Base-by-base conservation (phyloP, 257 asterid genomes). In the Solanum pinnatisectum region DNA sequence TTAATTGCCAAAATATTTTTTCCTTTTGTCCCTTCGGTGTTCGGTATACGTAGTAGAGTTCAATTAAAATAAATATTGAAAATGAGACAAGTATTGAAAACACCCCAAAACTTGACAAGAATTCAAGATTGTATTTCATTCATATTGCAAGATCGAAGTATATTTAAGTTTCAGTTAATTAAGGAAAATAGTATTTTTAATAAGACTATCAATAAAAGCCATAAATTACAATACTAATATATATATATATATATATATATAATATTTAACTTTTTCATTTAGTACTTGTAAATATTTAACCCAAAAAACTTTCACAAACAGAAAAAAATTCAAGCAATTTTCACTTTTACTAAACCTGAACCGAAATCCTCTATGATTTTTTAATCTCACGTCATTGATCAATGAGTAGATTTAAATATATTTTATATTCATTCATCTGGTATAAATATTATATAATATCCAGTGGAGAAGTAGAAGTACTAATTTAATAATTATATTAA, bases 31-130 rank as follows among this genome's bases (percentile, higher is more conserved):
- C 11, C 0, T 8, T 59, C 0, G 3, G 1, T 22, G 3, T 60
- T 8, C 30, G 30, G 0, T 18, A 0, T 3, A 9, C 0, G 3
- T 2, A 52, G 0, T 52, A 52, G 0, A 52, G 23, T 16, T 16
- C 8, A 52, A 49, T 0, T 15, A 49, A 49, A 49, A 49, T 0
- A 49, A 49, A 49, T 15, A 15, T 15, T 15, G 1, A 44, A 44
- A 42, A 42, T 40, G 40, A 37, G 42, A 39, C 10, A 39, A 39
- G 1, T 39, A 39, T 39, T 39, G 42, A 39, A 39, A 39, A 39
- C 10, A 39, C 42, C 0, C 0, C 42, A 39, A 39, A 39, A 39
- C 8, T 37, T 39, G 42, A 39, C 0, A 39, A 39, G 1, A 39
- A 39, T 39, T 39, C 10, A 8, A 0, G 8, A 39, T 37, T 7